Evolutionary conservation across 192 early-diverging fungal species (phyloP), one percentile per base, ranked within the genome.

Genomic region (Chytriomyces sp.): DNA sequence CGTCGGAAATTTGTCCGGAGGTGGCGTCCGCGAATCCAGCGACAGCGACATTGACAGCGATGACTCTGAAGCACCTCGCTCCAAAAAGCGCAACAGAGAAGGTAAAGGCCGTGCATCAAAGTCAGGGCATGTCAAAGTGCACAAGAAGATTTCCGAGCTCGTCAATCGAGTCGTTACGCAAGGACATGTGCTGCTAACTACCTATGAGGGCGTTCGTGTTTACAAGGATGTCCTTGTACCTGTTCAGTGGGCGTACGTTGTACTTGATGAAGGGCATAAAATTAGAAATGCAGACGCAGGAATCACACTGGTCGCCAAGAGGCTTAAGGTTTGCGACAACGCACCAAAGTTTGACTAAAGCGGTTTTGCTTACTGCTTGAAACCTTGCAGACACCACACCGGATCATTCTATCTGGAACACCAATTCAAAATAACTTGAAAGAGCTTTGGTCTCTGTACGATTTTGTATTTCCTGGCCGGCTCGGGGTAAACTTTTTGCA

Each of bases 231-330:
- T 85, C 0, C 81, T 98, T 5, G 63, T 95, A n/a, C 86, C 87
- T 23, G 85, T 89, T 50, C 80, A 86, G 46, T 98, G 95, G 96
- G 90, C 91, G 5, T 97, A 96, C 64, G 91, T 89, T 26, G 88
- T 98, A 9, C 78, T 98, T 45, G 97, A 98, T 77, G 97, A 98
- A 82, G 97, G 97, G 4, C 97, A 98, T 82, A 95, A 95, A 82
- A 97, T 98, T 47, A 86, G 95, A 48, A 98, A 98, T 72, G 96
- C 96, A 0, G 96, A 98, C 77, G 91, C 97, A 0, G 94, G 93
- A 24, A 90, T 94, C 6, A 97, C 86, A 10, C 35, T 86, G 47
- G 75, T 79, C 2, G 85, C 84, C 80, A 89, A 86, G 67, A 59
- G 76, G 45, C 26, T 87, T 1, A 80, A 76, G 74, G 82, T 85